Conservation (phyloP, 257 asterid genomes). For the Schizonepeta tenuifolia region DNA sequence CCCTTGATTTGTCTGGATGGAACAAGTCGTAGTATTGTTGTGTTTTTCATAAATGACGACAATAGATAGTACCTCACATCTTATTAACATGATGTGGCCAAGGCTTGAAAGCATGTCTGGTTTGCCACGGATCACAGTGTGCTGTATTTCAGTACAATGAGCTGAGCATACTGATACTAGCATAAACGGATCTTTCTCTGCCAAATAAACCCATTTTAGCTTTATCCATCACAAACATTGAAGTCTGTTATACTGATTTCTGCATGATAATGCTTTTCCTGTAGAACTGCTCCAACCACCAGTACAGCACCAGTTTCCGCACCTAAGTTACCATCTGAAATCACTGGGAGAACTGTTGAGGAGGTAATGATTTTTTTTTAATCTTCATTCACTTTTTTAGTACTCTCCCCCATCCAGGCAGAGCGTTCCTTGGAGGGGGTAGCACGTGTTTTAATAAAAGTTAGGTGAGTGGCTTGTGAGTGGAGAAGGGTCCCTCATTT, state of each 20-base stretch:
- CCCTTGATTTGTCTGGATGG: constrained; percentile 6
- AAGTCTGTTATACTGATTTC: constrained; percentile 30
- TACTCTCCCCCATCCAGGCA: too few relatives aligned
- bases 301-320: constrained; percentile 49
- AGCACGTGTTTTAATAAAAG: too few relatives aligned
- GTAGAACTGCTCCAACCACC: constrained; percentile 65
- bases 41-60: background rate
- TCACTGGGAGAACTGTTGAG: constrained; percentile 91
- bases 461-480: too few relatives aligned
- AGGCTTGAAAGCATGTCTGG: constrained; percentile 1
- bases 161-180: background rate
- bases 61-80: background rate
- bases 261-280: constrained; percentile 37
- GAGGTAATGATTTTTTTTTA: constrained; percentile 59
- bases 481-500: too few relatives aligned
- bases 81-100: background rate
- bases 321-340: constrained; percentile 92
- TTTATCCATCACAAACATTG: background rate
- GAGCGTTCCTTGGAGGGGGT: too few relatives aligned
- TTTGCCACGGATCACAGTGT: constrained; percentile 2
- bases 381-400: background rate
- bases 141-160: constrained; percentile 4
- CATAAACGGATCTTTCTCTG: constrained; percentile 5
- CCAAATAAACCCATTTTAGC: constrained; percentile 3
- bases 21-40: background rate